phyloP scores from a whole-genome alignment of 148 eudicot genomes.

The Drosera capensis region DNA sequence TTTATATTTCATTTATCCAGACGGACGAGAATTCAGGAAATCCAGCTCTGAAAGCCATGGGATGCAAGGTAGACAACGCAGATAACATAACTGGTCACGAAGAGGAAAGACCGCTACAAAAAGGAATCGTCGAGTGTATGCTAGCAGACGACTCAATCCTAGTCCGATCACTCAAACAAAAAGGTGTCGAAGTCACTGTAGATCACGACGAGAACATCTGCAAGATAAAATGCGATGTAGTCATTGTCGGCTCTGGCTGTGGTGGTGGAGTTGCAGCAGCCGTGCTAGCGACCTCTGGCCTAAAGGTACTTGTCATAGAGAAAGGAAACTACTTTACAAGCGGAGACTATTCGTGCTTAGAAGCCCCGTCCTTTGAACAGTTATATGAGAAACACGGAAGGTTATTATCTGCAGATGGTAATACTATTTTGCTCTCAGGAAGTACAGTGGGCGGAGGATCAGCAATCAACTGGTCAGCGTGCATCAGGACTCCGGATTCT shows the following conservation, averaged over 20 bases:
- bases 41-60: slow-evolving; percentile 69
- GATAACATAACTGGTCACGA: slow-evolving; percentile 10
- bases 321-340: slow-evolving; percentile 57
- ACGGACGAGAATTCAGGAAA: slow-evolving; percentile 49
- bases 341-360: slow-evolving; percentile 55
- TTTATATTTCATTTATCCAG: slow-evolving; percentile 17
- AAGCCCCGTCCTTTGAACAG: slow-evolving; percentile 55
- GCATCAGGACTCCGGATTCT: slow-evolving; percentile 50
- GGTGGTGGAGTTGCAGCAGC: slow-evolving; percentile 91
- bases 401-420: slow-evolving; percentile 38
- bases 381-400: slow-evolving; percentile 47
- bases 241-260: slow-evolving; percentile 77
- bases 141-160: slow-evolving; percentile 29
- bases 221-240: slow-evolving; percentile 58
- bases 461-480: slow-evolving; percentile 79
- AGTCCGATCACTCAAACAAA: slow-evolving; percentile 31
- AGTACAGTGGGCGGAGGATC: slow-evolving; percentile 89
- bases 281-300: slow-evolving; percentile 47
- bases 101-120: slow-evolving; percentile 54
- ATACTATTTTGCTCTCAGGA: slow-evolving; percentile 51
- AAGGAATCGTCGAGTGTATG: slow-evolving; percentile 52
- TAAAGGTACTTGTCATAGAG: slow-evolving; percentile 58
- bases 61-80: slow-evolving; percentile 38
- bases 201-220: slow-evolving; percentile 12
- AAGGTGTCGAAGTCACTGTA: slow-evolving; percentile 40